Conservation (phyloP, 768 basidiomycete species). For the Podaxis sp. region DNA sequence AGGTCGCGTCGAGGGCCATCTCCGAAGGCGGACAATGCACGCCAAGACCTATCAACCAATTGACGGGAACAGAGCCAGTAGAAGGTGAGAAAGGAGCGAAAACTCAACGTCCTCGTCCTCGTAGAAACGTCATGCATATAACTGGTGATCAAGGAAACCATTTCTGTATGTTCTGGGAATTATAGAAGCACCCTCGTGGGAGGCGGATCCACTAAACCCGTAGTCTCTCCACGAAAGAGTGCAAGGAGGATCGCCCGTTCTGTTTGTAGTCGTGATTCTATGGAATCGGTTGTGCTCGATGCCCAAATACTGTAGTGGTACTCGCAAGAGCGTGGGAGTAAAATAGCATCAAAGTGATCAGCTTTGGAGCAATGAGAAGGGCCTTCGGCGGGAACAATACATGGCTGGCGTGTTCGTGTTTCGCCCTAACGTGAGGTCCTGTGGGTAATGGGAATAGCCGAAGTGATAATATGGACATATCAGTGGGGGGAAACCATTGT, state of each 20-base stretch:
- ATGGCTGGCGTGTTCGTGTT: not conserved
- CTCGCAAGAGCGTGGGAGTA: conserved; percentile 11
- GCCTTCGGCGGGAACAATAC: not conserved
- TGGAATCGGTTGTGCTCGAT: not conserved
- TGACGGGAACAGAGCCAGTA: not conserved
- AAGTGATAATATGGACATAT: not conserved
- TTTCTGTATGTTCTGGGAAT: not conserved
- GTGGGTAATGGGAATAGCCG: not conserved
- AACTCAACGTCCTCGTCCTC: not conserved
- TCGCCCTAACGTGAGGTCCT: not conserved
- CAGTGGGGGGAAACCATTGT: not conserved
- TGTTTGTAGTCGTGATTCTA: not conserved
- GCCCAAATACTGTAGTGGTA: conserved; percentile 7
- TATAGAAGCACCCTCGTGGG: not conserved
- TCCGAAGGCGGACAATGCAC: not conserved
- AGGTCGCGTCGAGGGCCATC: conserved; percentile 38
- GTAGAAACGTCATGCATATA: conserved; percentile 2
- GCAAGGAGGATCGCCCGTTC: not conserved
- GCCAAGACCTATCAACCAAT: not conserved
- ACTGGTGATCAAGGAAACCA: not conserved
- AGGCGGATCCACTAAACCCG: not conserved
- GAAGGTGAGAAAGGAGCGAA: not conserved
- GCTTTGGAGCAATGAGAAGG: not conserved
- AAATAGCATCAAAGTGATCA: not conserved
- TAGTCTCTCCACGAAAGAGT: not conserved